These are phyloP conservation scores for Umbelopsis isabellina DNA, from an alignment of 192 early-diverging fungal genomes.

Conservation along the genomic window DNA sequence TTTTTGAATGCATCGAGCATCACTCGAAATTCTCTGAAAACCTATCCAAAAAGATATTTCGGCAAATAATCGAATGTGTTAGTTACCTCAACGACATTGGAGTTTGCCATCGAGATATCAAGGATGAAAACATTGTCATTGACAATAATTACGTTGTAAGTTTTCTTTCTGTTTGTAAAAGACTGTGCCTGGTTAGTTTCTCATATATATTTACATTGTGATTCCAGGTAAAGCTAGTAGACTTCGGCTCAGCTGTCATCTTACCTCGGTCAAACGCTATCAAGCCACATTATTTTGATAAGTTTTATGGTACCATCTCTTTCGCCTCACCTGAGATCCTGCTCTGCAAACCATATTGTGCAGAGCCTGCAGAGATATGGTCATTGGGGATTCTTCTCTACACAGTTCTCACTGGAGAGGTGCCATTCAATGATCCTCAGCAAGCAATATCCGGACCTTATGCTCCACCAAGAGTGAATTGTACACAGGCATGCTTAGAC, in stretches of 20 bases:
- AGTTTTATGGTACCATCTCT: slow-evolving; percentile 67
- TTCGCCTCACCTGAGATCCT: slow-evolving; percentile 75
- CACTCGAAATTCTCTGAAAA: slow-evolving; percentile 58
- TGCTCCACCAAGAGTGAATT: slow-evolving; percentile 48
- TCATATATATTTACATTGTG: not conserved
- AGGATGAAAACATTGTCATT: slow-evolving; percentile 74
- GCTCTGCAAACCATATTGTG: slow-evolving; percentile 55
- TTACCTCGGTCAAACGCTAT: slow-evolving; percentile 42
- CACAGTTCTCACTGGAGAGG: slow-evolving; percentile 62
- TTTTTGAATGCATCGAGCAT: slow-evolving; percentile 70
- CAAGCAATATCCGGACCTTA: slow-evolving; percentile 54
- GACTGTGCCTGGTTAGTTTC: not conserved
- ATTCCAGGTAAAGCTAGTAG: slow-evolving; percentile 64
- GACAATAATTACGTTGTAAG: slow-evolving; percentile 51
- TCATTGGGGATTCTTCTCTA: slow-evolving; percentile 71
- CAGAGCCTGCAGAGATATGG: slow-evolving; percentile 70
- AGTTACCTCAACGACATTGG: slow-evolving; percentile 50
- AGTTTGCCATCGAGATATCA: slow-evolving; percentile 66
- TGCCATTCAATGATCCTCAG: slow-evolving; percentile 60
- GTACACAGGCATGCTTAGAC: slow-evolving; percentile 53
- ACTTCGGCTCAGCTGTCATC: slow-evolving; percentile 67
- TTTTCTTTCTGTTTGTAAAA: not conserved
- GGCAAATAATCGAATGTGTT: slow-evolving; percentile 59
- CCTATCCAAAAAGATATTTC: slow-evolving; percentile 57
- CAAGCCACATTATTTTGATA: slow-evolving; percentile 43